Base-by-base conservation (phyloP, 495 filamentous ascomycete genomes). In the Glonium stellatum region DNA sequence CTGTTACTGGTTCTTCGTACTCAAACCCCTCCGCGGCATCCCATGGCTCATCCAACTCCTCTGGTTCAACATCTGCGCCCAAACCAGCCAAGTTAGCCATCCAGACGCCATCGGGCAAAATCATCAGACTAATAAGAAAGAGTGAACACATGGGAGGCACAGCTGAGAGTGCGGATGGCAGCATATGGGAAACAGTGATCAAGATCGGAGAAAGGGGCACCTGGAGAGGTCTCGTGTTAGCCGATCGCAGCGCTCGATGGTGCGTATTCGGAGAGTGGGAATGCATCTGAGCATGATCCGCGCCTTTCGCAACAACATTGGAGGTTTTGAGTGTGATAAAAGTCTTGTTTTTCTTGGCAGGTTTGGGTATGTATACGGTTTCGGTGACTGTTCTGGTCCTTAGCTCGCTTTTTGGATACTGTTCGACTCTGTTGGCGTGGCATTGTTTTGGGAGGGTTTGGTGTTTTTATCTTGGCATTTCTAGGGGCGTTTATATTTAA, bases 211-310 rank as follows among this genome's bases (percentile, higher is more conserved):
- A 98, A 70, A 79, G 85, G 27, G 93, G 93, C 0, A 80, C 86
- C 25, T 98, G 93, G 93, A 83, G 93, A 60, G 95, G 90, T 0
- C 73, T 99, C 55, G 93, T 99, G 61, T 79, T 99, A 19, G 93
- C 93, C 12, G 93, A 99, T 78, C 81, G 93, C 55, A 97, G 88
- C 61, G 95, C 92, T 9, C 79, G 93, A 61, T 99, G 93, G 93
- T 97, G 95, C 74, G 93, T 99, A 22, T 99, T 96, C 77, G 92
- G 87, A 27, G 93, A 99, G 76, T 99, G 93, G 93, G 83, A 89
- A 61, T 84, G 83, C 72, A 73, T 79, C 54, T 86, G 21, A 10
- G 15, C 11, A 1, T 4, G 39, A 13, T 13, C 13, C n/a, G 4
- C 39, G 5, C 22, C 4, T 19, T 18, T 18, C 15, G 23, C 22